Base-by-base conservation (phyloP, 2,329 filamentous ascomycete species). In the Alternaria novae-zelandiae region DNA sequence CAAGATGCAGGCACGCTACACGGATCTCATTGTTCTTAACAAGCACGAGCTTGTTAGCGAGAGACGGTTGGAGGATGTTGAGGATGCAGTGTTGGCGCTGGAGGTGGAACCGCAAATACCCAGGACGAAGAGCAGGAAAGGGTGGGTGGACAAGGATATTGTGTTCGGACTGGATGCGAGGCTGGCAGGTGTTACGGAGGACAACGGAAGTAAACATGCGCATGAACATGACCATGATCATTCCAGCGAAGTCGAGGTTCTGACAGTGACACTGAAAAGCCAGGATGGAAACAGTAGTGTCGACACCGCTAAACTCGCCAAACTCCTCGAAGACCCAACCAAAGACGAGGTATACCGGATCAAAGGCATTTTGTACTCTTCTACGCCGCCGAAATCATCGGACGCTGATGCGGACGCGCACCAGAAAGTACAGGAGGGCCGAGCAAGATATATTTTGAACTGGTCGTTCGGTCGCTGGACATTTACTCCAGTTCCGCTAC, bases 381-480 rank as follows among this genome's bases (percentile, higher is more conserved):
- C 81, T 1, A 81, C 78, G 0, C 81, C 83, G 0, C 83, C 83
- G 2, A 81, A 82, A 51, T 84, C 85, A 4, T 86, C 84, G 15
- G 81, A 82, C 13, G 63, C 70, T 2, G 74, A 71, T 17, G 70
- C 77, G 12, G 69, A 66, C 10, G 70, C 79, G 7, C 69, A 75
- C 13, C 69, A 74, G 9, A 65, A 88, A 11, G 82, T 67, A 50
- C 65, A 56, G 20, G 65, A 60, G 7, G 80, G 79, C 2, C 74
- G 79, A 20, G 79, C 80, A 15, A 85, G 92, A 59, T 97, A 96
- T 77, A 97, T 99, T 47, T 86, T 99, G 63, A 99, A 99, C 79
- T 99, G 96, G 96, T 96, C 96, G 0, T 99, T 99, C 81, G 94
- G 94, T 1, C 87, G 96, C 28, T 99, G 96, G 95, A 97, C 89